Percentiles rank a stretch among this genome's conserved stretches.
These are phyloP conservation scores for Epichloe bromicola DNA, from an alignment of 2,329 filamentous ascomycete genomes.

Conservation along the genomic window DNA sequence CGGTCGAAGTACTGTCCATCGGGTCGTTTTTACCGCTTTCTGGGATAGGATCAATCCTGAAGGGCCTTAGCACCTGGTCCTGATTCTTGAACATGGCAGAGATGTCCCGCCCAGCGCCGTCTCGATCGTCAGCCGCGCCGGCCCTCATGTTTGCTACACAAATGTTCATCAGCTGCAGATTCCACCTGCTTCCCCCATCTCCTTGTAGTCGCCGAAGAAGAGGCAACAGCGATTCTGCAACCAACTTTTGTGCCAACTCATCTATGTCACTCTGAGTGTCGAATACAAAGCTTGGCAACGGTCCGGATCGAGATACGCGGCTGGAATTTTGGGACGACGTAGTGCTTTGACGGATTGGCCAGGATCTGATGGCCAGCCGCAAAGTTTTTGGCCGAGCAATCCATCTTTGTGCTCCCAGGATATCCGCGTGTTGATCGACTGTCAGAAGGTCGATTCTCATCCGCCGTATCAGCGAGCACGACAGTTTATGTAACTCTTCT, in stretches of 20 bases:
- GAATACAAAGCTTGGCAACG: slow-evolving; percentile 65
- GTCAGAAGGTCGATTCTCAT: slow-evolving; percentile 67
- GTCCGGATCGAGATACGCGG: slow-evolving; percentile 62
- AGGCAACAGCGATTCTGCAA: slow-evolving; percentile 52
- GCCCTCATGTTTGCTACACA: slow-evolving; percentile 75
- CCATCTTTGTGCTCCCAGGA: slow-evolving; percentile 40
- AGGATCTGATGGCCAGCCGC: slow-evolving; percentile 63
- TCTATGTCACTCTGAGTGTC: slow-evolving; percentile 44
- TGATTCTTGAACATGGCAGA: slow-evolving; percentile 69
- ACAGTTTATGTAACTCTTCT: slow-evolving; percentile 55
- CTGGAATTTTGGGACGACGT: slow-evolving; percentile 46
- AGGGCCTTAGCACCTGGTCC: slow-evolving; percentile 54
- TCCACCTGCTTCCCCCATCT: slow-evolving; percentile 55
- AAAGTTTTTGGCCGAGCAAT: slow-evolving; percentile 69
- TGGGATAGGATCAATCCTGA: slow-evolving; percentile 35
- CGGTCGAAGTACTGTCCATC: slow-evolving; percentile 15
- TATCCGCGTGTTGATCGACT: slow-evolving; percentile 25
- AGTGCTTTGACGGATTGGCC: slow-evolving; percentile 18
- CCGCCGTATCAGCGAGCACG: slow-evolving; percentile 57
- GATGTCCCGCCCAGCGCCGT: slow-evolving; percentile 61
- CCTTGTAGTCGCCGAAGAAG: slow-evolving; percentile 66
- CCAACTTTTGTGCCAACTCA: slow-evolving; percentile 51
- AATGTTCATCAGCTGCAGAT: slow-evolving; percentile 73
- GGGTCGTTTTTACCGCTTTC: slow-evolving; percentile 9
- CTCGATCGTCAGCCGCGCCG: slow-evolving; percentile 34